A percentile compares a stretch with the other conserved stretches of the same genome.
These are phyloP conservation scores for Pichia sp. DNA, from an alignment of 1,139 yeast species.

Conservation along the genomic window DNA sequence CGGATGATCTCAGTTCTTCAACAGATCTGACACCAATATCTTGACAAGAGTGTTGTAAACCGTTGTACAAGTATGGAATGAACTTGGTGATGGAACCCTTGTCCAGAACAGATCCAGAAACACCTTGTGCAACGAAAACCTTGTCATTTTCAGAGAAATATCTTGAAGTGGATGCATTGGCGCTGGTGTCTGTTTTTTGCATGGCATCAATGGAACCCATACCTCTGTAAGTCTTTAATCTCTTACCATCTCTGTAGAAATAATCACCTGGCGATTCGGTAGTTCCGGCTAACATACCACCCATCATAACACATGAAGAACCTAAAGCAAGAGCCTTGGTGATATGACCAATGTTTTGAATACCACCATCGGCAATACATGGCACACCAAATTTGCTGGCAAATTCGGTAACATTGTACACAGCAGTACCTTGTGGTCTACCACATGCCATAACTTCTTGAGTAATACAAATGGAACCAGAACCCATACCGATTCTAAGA, in stretches of 20 bases:
- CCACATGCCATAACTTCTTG: conserved; percentile 99
- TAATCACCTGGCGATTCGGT: conserved; percentile 98
- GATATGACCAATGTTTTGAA: conserved; percentile 97
- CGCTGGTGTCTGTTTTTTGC: conserved; percentile 85
- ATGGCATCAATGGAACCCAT: conserved; percentile 99
- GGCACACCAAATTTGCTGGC: conserved; percentile 90
- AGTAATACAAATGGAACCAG: conserved; percentile 97
- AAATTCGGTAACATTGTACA: conserved; percentile 79
- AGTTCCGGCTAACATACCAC: conserved; percentile 98
- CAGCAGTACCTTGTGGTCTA: conserved; percentile 99
- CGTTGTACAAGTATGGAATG: conserved; percentile 88
- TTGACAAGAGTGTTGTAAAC: conserved; percentile 98
- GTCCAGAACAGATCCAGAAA: conserved; percentile 93
- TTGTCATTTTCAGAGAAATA: conserved; percentile 94
- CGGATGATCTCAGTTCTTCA: conserved; percentile 58
- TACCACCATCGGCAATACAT: conserved; percentile 99
- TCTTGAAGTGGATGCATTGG: conserved; percentile 97
- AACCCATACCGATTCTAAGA: conserved; percentile 99
- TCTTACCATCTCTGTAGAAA: conserved; percentile 96
- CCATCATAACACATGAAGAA: conserved; percentile 99
- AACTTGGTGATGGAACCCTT: conserved; percentile 93
- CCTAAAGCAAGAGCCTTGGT: conserved; percentile 96
- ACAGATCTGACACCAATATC: conserved; percentile 86
- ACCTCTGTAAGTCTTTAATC: conserved; percentile 97
- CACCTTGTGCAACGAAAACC: conserved; percentile 99